Evolutionary conservation across 75 land plant species (phyloP), one percentile per base, ranked within the genome.

Genomic region (Selaginella tamariscina): DNA sequence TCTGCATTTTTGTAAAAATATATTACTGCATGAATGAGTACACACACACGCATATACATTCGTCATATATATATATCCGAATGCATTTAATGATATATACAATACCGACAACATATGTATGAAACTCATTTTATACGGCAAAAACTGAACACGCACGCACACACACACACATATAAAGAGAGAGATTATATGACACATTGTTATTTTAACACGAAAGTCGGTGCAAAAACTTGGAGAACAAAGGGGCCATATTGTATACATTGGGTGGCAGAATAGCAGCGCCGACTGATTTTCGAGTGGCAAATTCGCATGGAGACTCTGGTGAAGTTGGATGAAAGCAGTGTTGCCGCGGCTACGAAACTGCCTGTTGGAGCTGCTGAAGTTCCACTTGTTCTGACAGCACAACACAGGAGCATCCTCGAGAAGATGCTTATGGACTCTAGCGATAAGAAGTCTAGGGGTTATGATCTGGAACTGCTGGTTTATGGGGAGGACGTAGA

Each of bases 181-280:
- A n/a, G n/a, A n/a, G n/a, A n/a, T n/a, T n/a, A n/a, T n/a, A n/a
- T n/a, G 2, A 26, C 56, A n/a, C 56, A 21, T 27, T 26, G 60
- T 33, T 1, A 55, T 26, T 1, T 32, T 0, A 24, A 54, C 0
- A 11, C 26, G 20, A 13, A 56, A 0, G n/a, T 11, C 66, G 32
- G 21, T 13, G 0, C 11, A 39, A 0, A 26, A 32, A 27, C 0
- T 89, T 88, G 97, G 69, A 92, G 71, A 20, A 92, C 80, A 59
- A 86, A 92, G 1, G 97, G 97, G 1, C 95, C 97, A 88, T 67
- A 1, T 71, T 30, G 22, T 80, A 68, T n/a, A 92, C 68, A 31
- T 78, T 74, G n/a, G 77, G 62, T 1, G 97, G 97, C 66, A 92
- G 77, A 2, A 75, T 76, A 0, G 87, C 82, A 1, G 68, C 84